Base-by-base conservation (phyloP, 164 flowering plant genomes). In the Aristolochia fimbriata region DNA sequence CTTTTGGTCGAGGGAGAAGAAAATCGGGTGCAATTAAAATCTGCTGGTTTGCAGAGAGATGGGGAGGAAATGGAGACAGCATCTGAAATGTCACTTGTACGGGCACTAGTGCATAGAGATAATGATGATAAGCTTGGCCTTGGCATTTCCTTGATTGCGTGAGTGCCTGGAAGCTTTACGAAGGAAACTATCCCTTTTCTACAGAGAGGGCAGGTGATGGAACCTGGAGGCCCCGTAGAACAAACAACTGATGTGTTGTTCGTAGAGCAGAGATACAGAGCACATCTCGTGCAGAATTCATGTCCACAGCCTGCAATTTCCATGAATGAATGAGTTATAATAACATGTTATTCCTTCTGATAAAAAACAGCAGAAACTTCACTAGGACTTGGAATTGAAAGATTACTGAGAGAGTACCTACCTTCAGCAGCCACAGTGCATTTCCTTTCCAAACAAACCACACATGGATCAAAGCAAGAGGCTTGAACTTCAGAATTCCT, bases 181-280 rank as follows among this genome's bases (percentile, higher is more conserved):
- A 88, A 91, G 23, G 95, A 85, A 51, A 91, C 83, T 25, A 91
- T 87, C 43, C 91, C 95, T 31, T 85, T 84, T 9, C 98, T 82
- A 66, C 98, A 92, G 9, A 92, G 84, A 45, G 98, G 98, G 69
- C 98, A 92, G 4, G 96, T 66, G 41, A 92, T 80, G n/a, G 98
- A 85, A 23, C 98, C 98, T 0, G 80, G 79, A 2, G 93, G 85
- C 16, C 88, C 83, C 7, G 72, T 67, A 0, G 75, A 48, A n/a
- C n/a, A n/a, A 11, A 62, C 68, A 0, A 76, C 64, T 7, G 87
- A 68, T 55, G 80, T 70, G 74, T 74, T 66, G 69, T 74, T 81
- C 37, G 83, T 87, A 24, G 86, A 82, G 59, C 98, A 88, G 30
- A 89, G 89, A 70, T 87, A 85, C 54, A 92, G 66, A 14, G 98